Evolutionary conservation across 306 rosid species (phyloP).

Genomic region (Glycine soja): DNA sequence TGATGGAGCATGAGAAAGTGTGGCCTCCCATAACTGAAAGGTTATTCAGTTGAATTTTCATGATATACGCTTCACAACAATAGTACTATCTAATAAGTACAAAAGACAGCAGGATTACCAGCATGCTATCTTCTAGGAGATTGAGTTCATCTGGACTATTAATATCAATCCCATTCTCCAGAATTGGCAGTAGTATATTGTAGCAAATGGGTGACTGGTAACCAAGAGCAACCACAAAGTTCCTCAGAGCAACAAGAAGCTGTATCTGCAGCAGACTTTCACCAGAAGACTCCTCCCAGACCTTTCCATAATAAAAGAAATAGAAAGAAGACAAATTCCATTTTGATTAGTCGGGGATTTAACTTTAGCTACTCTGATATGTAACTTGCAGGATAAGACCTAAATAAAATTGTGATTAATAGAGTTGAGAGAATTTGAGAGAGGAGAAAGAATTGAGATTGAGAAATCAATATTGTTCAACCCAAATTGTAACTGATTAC

Average conservation of each 20-base stretch:
- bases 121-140: slow-evolving; percentile 98
- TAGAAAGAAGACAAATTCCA: slow-evolving; percentile 25
- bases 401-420: slow-evolving; percentile 3
- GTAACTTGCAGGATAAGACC: slow-evolving; percentile 37
- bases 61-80: slow-evolving; percentile 23
- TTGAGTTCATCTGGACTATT: slow-evolving; percentile 89
- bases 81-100: slow-evolving; percentile 19
- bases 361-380: slow-evolving; percentile 16
- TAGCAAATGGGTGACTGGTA: slow-evolving; percentile 88
- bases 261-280: slow-evolving; percentile 96
- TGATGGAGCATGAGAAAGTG: slow-evolving; percentile 94
- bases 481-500: too few relatives aligned
- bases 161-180: slow-evolving; percentile 84
- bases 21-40: slow-evolving; percentile 96
- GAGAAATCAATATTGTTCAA: too few relatives aligned
- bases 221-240: slow-evolving; percentile 91
- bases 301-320: slow-evolving; percentile 57
- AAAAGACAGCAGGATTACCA: slow-evolving; percentile 64
- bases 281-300: slow-evolving; percentile 95
- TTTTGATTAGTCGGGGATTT: slow-evolving; percentile 24
- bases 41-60: slow-evolving; percentile 49
- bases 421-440: too few relatives aligned
- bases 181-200: slow-evolving; percentile 78
- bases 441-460: too few relatives aligned
- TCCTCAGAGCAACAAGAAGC: slow-evolving; percentile 89